Evolutionary conservation across 495 filamentous ascomycete species (phyloP).

Genomic region (Daldinia caldariorum): DNA sequence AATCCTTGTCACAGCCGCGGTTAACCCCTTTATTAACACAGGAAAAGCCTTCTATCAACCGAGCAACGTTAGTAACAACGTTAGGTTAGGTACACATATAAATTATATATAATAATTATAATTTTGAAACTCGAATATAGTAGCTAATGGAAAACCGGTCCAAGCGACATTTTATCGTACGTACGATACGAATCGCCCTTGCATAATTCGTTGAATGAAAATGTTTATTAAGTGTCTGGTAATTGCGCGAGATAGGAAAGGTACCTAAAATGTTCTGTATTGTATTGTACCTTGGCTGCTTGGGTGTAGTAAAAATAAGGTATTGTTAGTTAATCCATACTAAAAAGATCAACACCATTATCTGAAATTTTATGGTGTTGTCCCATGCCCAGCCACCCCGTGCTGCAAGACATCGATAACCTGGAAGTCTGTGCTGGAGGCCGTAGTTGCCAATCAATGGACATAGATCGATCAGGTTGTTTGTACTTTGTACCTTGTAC

Average conservation of each 20-base stretch:
- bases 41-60: slow-evolving; percentile 1
- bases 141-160: slow-evolving; percentile 10
- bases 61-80: not conserved
- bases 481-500: slow-evolving; percentile 35
- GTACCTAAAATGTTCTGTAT: not conserved
- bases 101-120: slow-evolving; percentile 13
- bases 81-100: slow-evolving; percentile 10
- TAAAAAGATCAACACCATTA: slow-evolving; percentile 10
- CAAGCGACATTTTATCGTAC: not conserved
- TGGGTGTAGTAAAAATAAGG: slow-evolving; percentile 38
- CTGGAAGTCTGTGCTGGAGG: slow-evolving; percentile 35
- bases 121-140: slow-evolving; percentile 31
- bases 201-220: not conserved
- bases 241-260: not conserved
- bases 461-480: slow-evolving; percentile 23
- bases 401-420: slow-evolving; percentile 47
- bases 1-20: slow-evolving; percentile 34
- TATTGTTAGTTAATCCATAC: slow-evolving; percentile 32
- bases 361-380: slow-evolving; percentile 15
- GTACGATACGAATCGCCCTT: not conserved
- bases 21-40: slow-evolving; percentile 18
- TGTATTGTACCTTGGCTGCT: not conserved
- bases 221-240: slow-evolving; percentile 2
- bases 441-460: slow-evolving; percentile 29
- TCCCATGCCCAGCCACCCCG: slow-evolving; percentile 44